A percentile compares a stretch with the other conserved stretches of the same genome.
phyloP scores from a whole-genome alignment of 148 eudicot species.

The Chenopodium formosanum region DNA sequence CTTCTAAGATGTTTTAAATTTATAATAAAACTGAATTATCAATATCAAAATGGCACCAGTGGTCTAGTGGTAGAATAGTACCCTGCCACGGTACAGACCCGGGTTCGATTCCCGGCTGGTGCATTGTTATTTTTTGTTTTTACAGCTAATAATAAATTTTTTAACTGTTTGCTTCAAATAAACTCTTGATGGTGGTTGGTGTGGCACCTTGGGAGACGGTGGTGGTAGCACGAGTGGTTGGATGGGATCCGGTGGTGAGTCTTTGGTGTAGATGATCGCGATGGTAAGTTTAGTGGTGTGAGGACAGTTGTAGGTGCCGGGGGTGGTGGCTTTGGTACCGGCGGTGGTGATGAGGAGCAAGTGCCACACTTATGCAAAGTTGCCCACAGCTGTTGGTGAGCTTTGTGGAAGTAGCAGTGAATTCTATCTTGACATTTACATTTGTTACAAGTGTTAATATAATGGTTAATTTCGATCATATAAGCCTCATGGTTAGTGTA shows the following conservation, averaged over 20 bases:
- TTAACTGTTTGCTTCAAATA: too few species aligned
- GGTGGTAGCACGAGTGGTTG: constrained; percentile 27
- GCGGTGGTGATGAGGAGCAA: constrained; percentile 62
- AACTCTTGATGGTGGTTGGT: constrained; percentile 1
- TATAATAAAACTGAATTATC: too few species aligned
- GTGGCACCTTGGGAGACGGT: constrained; percentile 16
- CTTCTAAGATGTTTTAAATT: too few species aligned
- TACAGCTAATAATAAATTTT: too few species aligned
- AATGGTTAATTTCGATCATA: neutral
- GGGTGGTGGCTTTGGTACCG: constrained; percentile 39
- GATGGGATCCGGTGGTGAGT: constrained; percentile 15
- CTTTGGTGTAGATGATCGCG: constrained; percentile 24
- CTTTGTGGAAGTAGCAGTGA: neutral
- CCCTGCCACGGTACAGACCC: constrained; percentile 55
- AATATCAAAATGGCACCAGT: constrained; percentile 31
- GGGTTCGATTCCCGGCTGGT: constrained; percentile 59
- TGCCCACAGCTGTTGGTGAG: constrained; percentile 29
- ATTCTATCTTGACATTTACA: constrained; percentile 24
- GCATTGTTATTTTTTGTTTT: constrained; percentile 10
- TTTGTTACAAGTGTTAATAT: neutral
- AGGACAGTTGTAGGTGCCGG: constrained; percentile 1
- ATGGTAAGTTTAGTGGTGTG: constrained; percentile 12
- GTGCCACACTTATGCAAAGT: constrained; percentile 68
- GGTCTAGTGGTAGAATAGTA: constrained; percentile 60
- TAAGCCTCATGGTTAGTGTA: constrained; percentile 11